phyloP scores from a whole-genome alignment of 2,329 filamentous ascomycete species.

The Hirsutella minnesotensis region DNA sequence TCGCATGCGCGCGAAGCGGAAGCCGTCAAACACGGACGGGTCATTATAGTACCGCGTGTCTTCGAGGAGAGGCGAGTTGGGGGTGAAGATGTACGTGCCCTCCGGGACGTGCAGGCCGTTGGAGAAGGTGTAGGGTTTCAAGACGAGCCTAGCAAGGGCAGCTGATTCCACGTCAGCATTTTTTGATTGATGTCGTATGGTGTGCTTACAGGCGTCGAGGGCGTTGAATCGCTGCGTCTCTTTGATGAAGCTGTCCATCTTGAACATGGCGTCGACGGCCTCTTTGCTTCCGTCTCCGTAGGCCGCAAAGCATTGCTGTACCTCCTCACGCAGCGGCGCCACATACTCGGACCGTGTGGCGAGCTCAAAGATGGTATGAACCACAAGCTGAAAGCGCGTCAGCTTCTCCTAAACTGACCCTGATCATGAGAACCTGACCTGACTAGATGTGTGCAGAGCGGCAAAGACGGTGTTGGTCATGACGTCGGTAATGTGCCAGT shows the following conservation, averaged over 20 bases:
- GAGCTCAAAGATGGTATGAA: constrained; percentile 7
- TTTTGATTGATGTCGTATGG: no score
- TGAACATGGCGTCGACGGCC: constrained; percentile 5
- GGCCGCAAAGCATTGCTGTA: constrained; percentile 3
- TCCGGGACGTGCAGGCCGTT: constrained; percentile 7
- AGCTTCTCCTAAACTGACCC: no score
- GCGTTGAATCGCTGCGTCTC: constrained; percentile 8
- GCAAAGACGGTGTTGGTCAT: constrained; percentile 7
- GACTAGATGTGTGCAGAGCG: constrained; percentile 7
- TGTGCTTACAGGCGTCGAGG: constrained; percentile 6
- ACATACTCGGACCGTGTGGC: constrained; percentile 6
- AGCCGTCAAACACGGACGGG: constrained; percentile 4
- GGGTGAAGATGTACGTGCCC: constrained; percentile 6
- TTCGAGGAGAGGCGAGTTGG: constrained; percentile 6
- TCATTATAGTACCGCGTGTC: constrained; percentile 6
- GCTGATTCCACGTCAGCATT: background rate
- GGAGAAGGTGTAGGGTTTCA: constrained; percentile 7
- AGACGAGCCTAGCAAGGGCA: constrained; percentile 5
- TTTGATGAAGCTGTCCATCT: constrained; percentile 10
- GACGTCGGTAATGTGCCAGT: constrained; percentile 4
- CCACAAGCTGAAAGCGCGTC: constrained; percentile 3
- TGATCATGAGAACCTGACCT: no score
- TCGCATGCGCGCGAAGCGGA: constrained; percentile 7
- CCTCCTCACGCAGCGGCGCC: constrained; percentile 5
- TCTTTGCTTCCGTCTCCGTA: constrained; percentile 5